Conservation (phyloP, 176 grass and related monocot genomes). For the Carex pumila region DNA sequence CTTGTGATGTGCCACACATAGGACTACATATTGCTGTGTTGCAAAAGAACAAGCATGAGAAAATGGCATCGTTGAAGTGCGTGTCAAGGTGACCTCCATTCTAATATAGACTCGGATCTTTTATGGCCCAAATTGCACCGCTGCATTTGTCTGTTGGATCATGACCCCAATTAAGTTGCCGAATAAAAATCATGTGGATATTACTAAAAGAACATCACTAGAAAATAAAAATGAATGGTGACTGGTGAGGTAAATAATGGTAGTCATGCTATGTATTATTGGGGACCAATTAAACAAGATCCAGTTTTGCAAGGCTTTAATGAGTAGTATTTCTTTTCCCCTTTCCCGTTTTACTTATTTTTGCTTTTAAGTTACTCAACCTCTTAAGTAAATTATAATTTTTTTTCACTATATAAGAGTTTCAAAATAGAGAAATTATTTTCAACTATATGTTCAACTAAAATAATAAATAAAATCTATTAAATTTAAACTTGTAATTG, state of each 20-base stretch:
- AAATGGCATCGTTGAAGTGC: background rate
- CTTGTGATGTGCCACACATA: background rate
- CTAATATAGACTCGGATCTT: background rate
- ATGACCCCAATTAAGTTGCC: background rate
- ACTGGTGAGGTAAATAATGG: background rate
- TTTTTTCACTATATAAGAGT: background rate
- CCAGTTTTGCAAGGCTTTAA: background rate
- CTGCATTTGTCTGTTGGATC: background rate
- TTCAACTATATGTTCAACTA: too few relatives aligned
- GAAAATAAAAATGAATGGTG: background rate
- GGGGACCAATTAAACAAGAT: background rate
- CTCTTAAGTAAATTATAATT: background rate
- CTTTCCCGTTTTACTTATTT: background rate
- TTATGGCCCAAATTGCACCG: background rate
- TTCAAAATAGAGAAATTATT: too few relatives aligned
- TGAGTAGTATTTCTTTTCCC: background rate
- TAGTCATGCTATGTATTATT: background rate
- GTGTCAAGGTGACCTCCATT: background rate
- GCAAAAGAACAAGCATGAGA: background rate
- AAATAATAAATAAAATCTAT: background rate
- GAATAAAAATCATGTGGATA: background rate
- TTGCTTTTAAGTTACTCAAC: background rate
- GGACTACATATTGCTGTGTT: background rate
- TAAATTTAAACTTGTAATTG: background rate
- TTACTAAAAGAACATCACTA: background rate